These are phyloP conservation scores for Gastrolobium villosum DNA, from an alignment of 306 rosid species.

Conservation along the genomic window DNA sequence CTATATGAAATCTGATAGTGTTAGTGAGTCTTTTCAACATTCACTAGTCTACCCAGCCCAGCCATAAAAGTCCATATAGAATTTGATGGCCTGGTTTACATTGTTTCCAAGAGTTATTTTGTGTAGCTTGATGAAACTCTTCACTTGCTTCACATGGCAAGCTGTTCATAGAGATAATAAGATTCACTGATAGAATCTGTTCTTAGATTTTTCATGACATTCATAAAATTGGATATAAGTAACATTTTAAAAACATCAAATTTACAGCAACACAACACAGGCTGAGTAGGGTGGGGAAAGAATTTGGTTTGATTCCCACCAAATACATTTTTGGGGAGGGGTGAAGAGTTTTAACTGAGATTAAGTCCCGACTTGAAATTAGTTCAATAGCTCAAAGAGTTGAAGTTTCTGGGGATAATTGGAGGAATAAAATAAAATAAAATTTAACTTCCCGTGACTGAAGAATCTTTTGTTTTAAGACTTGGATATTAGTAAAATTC, in stretches of 20 bases:
- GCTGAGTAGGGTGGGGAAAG: too few relatives aligned
- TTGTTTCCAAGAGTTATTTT: constrained; percentile 12
- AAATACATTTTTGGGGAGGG: too few relatives aligned
- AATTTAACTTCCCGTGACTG: neutral
- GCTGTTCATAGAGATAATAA: constrained; percentile 2
- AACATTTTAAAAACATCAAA: neutral
- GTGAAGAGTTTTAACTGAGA: too few relatives aligned
- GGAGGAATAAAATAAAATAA: too few relatives aligned
- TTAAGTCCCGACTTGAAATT: too few relatives aligned
- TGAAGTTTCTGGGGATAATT: too few relatives aligned
- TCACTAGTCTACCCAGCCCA: neutral
- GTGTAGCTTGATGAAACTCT: constrained; percentile 12
- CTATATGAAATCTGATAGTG: too few relatives aligned
- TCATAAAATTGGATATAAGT: neutral
- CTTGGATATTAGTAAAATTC: neutral
- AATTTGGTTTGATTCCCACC: too few relatives aligned
- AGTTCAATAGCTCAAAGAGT: too few relatives aligned
- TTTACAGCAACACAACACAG: too few relatives aligned
- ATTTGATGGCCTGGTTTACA: neutral
- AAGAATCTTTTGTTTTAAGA: neutral
- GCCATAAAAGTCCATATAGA: neutral
- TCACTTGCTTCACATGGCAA: constrained; percentile 18
- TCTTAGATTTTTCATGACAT: neutral
- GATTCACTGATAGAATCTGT: constrained; percentile 2
- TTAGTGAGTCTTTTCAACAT: neutral